Evolutionary conservation across 306 rosid genomes (phyloP).

Genomic region (Betula pendula): DNA sequence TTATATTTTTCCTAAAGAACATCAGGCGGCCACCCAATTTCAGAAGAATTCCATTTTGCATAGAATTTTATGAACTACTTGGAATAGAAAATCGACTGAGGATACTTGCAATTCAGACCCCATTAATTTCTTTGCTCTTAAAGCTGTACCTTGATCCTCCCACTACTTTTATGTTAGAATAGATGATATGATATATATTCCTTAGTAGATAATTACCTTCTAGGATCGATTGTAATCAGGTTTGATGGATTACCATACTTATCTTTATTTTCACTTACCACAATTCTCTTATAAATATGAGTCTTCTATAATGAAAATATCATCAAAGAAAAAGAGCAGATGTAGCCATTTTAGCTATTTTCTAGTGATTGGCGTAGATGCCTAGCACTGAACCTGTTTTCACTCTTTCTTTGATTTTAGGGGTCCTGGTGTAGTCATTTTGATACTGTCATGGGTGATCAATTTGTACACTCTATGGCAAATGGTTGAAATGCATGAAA

Average conservation of each 20-base stretch:
- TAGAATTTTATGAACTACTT: background rate
- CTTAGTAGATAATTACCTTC: too few species aligned
- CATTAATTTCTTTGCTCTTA: background rate
- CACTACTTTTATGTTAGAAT: background rate
- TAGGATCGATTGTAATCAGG: too few species aligned
- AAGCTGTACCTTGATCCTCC: background rate
- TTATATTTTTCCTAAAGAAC: background rate
- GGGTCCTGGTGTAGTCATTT: conserved; percentile 66
- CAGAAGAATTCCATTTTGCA: background rate
- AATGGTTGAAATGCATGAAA: conserved; percentile 89
- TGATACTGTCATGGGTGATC: conserved; percentile 65
- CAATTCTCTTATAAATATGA: too few species aligned
- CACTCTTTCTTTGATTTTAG: conserved; percentile 22
- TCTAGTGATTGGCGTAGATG: too few species aligned
- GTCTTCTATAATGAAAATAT: too few species aligned
- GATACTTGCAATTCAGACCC: background rate
- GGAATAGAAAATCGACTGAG: background rate
- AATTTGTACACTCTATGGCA: conserved; percentile 73
- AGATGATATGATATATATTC: too few species aligned
- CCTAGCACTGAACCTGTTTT: too few species aligned
- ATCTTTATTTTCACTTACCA: too few species aligned
- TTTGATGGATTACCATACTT: too few species aligned
- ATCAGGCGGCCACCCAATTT: background rate
- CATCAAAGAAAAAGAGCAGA: too few species aligned
- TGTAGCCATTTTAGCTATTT: too few species aligned